Conservation (phyloP, 2,329 filamentous ascomycete species). For the Fusarium secorum region DNA sequence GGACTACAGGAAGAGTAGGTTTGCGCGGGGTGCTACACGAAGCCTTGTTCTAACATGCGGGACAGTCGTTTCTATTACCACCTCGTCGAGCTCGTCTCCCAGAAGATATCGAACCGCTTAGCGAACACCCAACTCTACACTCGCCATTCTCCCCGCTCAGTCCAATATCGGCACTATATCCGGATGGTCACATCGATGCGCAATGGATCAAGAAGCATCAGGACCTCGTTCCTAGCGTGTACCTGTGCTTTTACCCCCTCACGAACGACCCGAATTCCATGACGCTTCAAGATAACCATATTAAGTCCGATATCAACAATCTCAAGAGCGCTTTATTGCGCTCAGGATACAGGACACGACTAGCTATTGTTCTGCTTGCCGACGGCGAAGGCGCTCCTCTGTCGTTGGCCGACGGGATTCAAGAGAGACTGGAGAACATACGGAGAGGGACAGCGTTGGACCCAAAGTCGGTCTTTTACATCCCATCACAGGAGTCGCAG, state of each 20-base stretch:
- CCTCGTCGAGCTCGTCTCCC: constrained; percentile 64
- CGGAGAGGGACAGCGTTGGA: constrained; percentile 82
- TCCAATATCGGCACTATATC: constrained; percentile 82
- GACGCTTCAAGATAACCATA: constrained; percentile 82
- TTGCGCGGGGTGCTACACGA: constrained; percentile 19
- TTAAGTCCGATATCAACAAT: constrained; percentile 86
- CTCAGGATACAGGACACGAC: constrained; percentile 79
- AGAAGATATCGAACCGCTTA: constrained; percentile 57
- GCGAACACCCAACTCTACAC: constrained; percentile 70
- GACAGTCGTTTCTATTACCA: constrained; percentile 63
- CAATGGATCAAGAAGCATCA: constrained; percentile 92
- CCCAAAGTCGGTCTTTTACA: constrained; percentile 83
- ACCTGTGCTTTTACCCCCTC: constrained; percentile 82
- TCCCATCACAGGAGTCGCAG: constrained; percentile 75
- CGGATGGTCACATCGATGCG: constrained; percentile 85
- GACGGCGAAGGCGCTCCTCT: constrained; percentile 41
- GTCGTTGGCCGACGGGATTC: constrained; percentile 68
- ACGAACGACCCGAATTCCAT: constrained; percentile 75
- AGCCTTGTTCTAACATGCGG: constrained; percentile 39
- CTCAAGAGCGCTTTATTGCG: constrained; percentile 72
- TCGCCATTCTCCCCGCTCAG: constrained; percentile 92
- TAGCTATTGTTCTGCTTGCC: constrained; percentile 70
- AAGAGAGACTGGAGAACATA: constrained; percentile 79
- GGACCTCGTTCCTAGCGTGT: constrained; percentile 78
- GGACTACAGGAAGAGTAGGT: constrained; percentile 80